Conservation (phyloP, 345 rosid species). For the Eucalyptus curtisii region DNA sequence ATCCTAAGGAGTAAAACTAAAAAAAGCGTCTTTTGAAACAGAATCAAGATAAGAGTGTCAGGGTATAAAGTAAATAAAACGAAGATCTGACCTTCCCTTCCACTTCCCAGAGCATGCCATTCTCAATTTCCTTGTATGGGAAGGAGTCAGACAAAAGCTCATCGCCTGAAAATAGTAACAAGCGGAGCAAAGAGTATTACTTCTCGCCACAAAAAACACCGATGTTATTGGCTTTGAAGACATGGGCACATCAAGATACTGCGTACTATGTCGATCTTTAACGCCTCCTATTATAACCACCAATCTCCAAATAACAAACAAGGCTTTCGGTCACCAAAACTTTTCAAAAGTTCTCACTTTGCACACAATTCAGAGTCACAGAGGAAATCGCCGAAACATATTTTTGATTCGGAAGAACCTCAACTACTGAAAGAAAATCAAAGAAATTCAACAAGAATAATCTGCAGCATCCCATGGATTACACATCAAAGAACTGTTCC, state of each 20-base stretch:
- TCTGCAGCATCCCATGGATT: background rate
- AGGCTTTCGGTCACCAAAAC: background rate
- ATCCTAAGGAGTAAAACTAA: background rate
- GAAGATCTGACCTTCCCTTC: conserved; percentile 59
- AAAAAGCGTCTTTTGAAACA: background rate
- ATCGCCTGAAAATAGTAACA: conserved; percentile 30
- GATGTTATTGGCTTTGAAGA: background rate
- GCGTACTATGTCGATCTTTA: background rate
- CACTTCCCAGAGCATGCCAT: conserved; percentile 84
- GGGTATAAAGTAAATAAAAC: background rate
- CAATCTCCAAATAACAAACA: background rate
- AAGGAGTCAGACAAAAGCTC: conserved; percentile 96
- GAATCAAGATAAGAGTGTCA: background rate
- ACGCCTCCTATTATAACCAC: background rate
- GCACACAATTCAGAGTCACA: background rate
- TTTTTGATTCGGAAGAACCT: background rate
- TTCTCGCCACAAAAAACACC: background rate
- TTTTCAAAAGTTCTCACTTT: background rate
- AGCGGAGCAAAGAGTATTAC: background rate
- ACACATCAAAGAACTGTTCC: background rate
- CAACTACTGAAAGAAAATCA: background rate
- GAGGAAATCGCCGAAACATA: background rate
- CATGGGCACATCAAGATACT: background rate
- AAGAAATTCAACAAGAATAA: background rate
- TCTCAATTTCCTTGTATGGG: conserved; percentile 69